phyloP scores from a whole-genome alignment of 305 asterid genomes.

The Nicotiana rustica region DNA sequence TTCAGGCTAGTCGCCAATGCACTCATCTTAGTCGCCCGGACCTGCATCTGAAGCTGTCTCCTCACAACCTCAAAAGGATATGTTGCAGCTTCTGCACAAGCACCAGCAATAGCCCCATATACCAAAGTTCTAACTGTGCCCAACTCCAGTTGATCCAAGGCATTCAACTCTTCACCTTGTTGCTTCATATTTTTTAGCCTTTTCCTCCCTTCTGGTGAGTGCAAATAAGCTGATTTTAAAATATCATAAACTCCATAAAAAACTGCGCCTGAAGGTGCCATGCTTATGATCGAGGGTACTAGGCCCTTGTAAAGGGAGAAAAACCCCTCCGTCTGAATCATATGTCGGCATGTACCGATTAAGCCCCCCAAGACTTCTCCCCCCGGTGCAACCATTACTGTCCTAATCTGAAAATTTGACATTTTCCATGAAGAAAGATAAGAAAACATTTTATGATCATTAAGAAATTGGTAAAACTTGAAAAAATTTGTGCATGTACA shows the following conservation, averaged over 20 bases:
- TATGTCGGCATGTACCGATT: conserved; percentile 75
- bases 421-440: conserved; percentile 24
- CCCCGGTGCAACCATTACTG: conserved; percentile 98
- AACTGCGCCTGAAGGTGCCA: conserved; percentile 99
- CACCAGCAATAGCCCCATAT: conserved; percentile 96
- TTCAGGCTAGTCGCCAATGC: conserved; percentile 72
- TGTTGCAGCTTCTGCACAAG: conserved; percentile 93
- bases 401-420: conserved; percentile 71
- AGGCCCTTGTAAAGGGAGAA: conserved; percentile 92
- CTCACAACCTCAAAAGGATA: conserved; percentile 98
- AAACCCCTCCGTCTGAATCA: conserved; percentile 90
- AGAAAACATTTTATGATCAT: conserved; percentile 25
- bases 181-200: conserved; percentile 73
- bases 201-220: conserved; percentile 76
- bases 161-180: conserved; percentile 69
- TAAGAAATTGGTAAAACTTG: not conserved
- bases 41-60: conserved; percentile 98
- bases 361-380: conserved; percentile 97
- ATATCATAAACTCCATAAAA: conserved; percentile 95
- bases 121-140: conserved; percentile 77
- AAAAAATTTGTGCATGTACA: not conserved
- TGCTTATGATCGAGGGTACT: conserved; percentile 89
- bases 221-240: conserved; percentile 79
- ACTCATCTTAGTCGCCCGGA: conserved; percentile 75
- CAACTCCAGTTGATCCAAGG: conserved; percentile 88